phyloP scores from a whole-genome alignment of 2,329 filamentous ascomycete genomes.

The Lasiodiplodia citricola region DNA sequence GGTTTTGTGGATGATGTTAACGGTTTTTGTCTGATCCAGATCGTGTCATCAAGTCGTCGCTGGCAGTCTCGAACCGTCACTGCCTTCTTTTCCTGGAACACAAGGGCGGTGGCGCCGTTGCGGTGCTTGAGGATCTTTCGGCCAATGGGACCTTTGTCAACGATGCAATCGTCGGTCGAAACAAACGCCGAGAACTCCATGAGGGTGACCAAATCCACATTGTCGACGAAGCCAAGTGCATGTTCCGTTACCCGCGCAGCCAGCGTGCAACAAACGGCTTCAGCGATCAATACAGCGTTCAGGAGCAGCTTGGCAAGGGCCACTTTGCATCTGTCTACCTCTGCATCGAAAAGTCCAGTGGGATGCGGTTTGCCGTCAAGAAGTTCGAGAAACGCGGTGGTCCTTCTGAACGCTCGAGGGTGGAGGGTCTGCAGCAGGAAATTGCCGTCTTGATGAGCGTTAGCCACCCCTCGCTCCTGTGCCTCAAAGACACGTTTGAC shows the following conservation, averaged over 20 bases:
- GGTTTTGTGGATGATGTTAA: not conserved
- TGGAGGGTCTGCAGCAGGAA: conserved; percentile 89
- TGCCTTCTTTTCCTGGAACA: conserved; percentile 71
- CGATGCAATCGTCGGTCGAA: conserved; percentile 86
- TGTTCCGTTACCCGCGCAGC: conserved; percentile 80
- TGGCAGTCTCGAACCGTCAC: conserved; percentile 86
- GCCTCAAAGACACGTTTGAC: conserved; percentile 93
- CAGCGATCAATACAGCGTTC: conserved; percentile 81
- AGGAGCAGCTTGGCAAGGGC: conserved; percentile 88
- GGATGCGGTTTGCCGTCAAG: conserved; percentile 88
- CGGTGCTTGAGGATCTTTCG: conserved; percentile 89
- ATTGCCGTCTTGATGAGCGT: conserved; percentile 98
- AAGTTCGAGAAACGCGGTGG: conserved; percentile 86
- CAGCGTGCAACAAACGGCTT: conserved; percentile 69
- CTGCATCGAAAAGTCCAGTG: conserved; percentile 83
- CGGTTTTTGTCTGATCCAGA: conserved; percentile 49
- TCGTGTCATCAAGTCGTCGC: conserved; percentile 69
- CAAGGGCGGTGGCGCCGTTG: conserved; percentile 63
- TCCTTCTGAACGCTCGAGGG: conserved; percentile 81
- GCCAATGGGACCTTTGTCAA: conserved; percentile 98
- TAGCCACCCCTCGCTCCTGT: conserved; percentile 89
- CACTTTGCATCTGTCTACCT: conserved; percentile 95
- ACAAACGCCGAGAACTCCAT: conserved; percentile 85
- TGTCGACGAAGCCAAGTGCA: conserved; percentile 81
- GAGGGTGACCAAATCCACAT: conserved; percentile 92